These are phyloP conservation scores for Populus pruinosa DNA, from an alignment of 345 rosid genomes.

Conservation along the genomic window DNA sequence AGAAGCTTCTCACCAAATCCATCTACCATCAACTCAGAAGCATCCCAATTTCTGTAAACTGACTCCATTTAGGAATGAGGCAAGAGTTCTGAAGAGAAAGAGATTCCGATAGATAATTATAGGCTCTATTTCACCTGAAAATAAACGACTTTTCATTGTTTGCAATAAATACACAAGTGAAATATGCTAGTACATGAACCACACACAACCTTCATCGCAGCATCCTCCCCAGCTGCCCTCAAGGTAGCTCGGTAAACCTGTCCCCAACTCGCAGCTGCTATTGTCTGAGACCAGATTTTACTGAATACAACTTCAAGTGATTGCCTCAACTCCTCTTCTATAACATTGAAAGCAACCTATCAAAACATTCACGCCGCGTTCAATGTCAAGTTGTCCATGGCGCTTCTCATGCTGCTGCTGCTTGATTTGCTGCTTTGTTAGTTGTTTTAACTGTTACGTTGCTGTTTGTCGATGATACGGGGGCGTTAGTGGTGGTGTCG, in stretches of 20 bases:
- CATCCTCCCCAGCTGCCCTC: slow-evolving; percentile 82
- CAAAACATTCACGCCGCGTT: slow-evolving; percentile 62
- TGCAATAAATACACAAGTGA: slow-evolving; percentile 1
- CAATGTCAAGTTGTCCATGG: slow-evolving; percentile 91
- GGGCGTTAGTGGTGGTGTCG: neutral
- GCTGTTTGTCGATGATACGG: neutral
- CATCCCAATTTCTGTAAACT: slow-evolving; percentile 90
- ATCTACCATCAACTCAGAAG: slow-evolving; percentile 90
- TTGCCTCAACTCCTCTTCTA: slow-evolving; percentile 87
- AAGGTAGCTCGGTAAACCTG: slow-evolving; percentile 97
- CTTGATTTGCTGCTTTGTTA: neutral
- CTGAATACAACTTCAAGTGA: slow-evolving; percentile 86
- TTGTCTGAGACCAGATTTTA: slow-evolving; percentile 76
- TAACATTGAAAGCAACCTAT: slow-evolving; percentile 85
- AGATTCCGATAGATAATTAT: slow-evolving; percentile 80
- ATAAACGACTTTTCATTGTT: slow-evolving; percentile 9
- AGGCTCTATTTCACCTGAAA: slow-evolving; percentile 90
- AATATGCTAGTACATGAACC: slow-evolving; percentile 1
- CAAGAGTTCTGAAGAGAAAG: slow-evolving; percentile 90
- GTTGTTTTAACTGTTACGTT: neutral
- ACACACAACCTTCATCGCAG: slow-evolving; percentile 83
- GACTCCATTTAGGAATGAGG: slow-evolving; percentile 85
- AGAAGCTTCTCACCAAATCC: slow-evolving; percentile 96
- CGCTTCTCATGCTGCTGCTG: slow-evolving; percentile 9
- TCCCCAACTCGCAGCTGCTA: slow-evolving; percentile 97